Evolutionary conservation across 2,329 filamentous ascomycete species (phyloP), one percentile per base, ranked within the genome.

Genomic region (Xylariaceae sp.): DNA sequence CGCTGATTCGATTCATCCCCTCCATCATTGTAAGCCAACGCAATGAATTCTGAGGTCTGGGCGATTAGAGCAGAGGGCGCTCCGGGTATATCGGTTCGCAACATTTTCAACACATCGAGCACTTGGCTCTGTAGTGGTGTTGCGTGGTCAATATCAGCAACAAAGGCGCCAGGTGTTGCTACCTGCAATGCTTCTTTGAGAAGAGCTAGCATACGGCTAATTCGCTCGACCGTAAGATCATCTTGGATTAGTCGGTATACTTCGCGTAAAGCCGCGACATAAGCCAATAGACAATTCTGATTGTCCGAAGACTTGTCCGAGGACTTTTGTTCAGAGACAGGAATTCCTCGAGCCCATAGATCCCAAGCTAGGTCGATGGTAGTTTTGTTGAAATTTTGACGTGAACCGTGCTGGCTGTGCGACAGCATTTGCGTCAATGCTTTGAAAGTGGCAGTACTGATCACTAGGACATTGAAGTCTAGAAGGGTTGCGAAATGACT

Each of bases 241-340:
- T 73, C 67, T 47, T 84, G 76, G 38, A 89, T 80, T 5, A 96
- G 76, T 1, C 81, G 78, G 59, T 95, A 95, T 1, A 97, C 75
- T 55, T 93, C 84, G 45, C 82, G 74, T 33, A 93, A 78, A 1
- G 86, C 77, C 19, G 83, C 77, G 1, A 93, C 79, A 67, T 95
- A 96, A n/a, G 90, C 86, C 22, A 88, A 70, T n/a, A 92, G 77
- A 10, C 88, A 90, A 45, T 84, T 83, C 61, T 95, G 88, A 54
- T 93, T 94, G 50, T 86, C 78, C 2, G 68, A 68, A 1, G 71
- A 65, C 40, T 73, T 74, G 32, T 75, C 69, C 12, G 69, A 59
- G 16, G 66, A 59, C 11, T 65, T 60, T 25, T 68, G 55, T 23
- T 67, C 67, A 1, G 71, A 66, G 3, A 74, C 67, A 0, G 84